phyloP scores from a whole-genome alignment of 441 rosid species.

The Eutrema salsugineum region DNA sequence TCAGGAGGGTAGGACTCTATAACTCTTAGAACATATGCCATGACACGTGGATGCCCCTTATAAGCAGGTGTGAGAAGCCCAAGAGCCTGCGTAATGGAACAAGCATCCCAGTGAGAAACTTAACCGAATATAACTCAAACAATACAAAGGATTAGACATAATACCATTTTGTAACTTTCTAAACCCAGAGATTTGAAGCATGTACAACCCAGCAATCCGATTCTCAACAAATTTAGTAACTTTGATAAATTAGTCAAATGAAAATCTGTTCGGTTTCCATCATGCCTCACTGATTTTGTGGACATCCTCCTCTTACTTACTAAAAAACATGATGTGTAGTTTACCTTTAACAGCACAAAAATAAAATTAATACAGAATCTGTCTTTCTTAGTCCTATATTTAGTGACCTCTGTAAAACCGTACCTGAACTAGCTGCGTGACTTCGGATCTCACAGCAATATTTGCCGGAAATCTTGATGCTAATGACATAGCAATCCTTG shows the following conservation, averaged over 20 bases:
- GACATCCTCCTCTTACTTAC: background rate
- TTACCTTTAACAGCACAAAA: background rate
- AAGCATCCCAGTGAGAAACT: constrained; percentile 82
- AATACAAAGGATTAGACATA: background rate
- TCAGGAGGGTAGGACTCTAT: constrained; percentile 79
- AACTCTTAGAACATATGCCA: constrained; percentile 97
- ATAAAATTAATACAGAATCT: background rate
- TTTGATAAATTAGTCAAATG: background rate
- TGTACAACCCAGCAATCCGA: background rate
- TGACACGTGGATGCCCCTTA: constrained; percentile 97
- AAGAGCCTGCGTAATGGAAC: constrained; percentile 92
- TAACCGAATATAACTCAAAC: background rate
- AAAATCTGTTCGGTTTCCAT: background rate
- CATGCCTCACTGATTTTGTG: too few relatives aligned
- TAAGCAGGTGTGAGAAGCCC: constrained; percentile 90
- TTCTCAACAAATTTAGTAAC: background rate
- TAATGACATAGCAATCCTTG: constrained; percentile 70
- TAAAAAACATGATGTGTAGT: background rate
- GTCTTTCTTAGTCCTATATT: background rate
- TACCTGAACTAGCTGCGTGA: constrained; percentile 81
- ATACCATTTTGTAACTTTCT: background rate
- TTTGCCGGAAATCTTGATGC: constrained; percentile 77
- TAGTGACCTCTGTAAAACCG: background rate
- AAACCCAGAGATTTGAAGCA: background rate
- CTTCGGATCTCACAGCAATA: constrained; percentile 58